A percentile compares a stretch with the other conserved stretches of the same genome.
These are phyloP conservation scores for Termitomyces sp. DNA, from an alignment of 768 basidiomycete species.

Conservation along the genomic window DNA sequence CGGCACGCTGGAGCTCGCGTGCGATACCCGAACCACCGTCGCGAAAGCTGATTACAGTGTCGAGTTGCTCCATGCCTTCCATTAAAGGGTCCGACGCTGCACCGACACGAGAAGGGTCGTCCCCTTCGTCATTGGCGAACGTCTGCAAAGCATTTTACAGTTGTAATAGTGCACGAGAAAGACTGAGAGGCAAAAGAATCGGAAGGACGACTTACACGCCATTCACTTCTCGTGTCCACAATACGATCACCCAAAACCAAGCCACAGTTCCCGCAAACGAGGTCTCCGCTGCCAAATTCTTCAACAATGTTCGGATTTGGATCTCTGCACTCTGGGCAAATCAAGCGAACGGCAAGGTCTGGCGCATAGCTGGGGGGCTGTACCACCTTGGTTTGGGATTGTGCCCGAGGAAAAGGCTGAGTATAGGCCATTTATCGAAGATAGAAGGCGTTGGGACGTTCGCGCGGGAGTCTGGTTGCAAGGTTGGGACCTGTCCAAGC, in stretches of 20 bases:
- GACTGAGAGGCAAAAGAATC: slow-evolving; percentile 6
- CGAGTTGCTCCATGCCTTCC: slow-evolving; percentile 92
- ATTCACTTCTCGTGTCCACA: slow-evolving; percentile 98
- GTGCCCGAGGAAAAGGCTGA: slow-evolving; percentile 78
- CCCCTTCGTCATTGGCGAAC: slow-evolving; percentile 98
- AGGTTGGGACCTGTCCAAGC: background rate
- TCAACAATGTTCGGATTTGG: slow-evolving; percentile 94
- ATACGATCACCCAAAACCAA: slow-evolving; percentile 94
- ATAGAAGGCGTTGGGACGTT: slow-evolving; percentile 19
- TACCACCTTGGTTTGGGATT: slow-evolving; percentile 44
- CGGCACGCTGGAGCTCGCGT: slow-evolving; percentile 88
- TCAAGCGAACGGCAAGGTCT: slow-evolving; percentile 81
- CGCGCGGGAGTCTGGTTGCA: slow-evolving; percentile 13
- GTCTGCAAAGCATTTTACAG: slow-evolving; percentile 48
- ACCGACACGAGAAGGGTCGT: slow-evolving; percentile 99
- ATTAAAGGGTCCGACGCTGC: slow-evolving; percentile 89
- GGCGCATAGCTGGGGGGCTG: slow-evolving; percentile 65
- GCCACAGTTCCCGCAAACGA: slow-evolving; percentile 92
- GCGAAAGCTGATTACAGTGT: slow-evolving; percentile 92
- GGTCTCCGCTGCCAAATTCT: slow-evolving; percentile 96
- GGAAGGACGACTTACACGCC: slow-evolving; percentile 64
- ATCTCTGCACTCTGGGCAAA: slow-evolving; percentile 94
- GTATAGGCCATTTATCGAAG: slow-evolving; percentile 54
- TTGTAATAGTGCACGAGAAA: slow-evolving; percentile 9
- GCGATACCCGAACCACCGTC: slow-evolving; percentile 94